Conservation (phyloP, 2,329 filamentous ascomycete species). For the Orbilia javanica region DNA sequence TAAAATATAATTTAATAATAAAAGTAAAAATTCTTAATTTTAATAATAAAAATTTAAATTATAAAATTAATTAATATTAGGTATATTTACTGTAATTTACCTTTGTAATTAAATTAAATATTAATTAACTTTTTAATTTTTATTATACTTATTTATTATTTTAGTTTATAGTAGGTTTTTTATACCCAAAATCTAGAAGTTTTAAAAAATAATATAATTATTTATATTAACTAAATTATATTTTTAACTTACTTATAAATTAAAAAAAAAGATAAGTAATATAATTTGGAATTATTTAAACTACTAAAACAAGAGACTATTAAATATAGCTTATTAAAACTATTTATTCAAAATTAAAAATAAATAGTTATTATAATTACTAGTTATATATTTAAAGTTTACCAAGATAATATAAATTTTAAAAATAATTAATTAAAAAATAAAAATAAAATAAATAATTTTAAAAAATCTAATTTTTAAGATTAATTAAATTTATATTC, state of each 20-base stretch:
- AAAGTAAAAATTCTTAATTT: background rate
- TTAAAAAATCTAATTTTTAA: slow-evolving; percentile 1
- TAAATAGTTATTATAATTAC: slow-evolving; percentile 4
- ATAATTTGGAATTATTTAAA: background rate
- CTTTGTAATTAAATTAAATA: background rate
- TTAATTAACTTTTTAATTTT: slow-evolving; percentile 25
- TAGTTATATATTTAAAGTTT: slow-evolving; percentile 1
- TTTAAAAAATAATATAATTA: background rate
- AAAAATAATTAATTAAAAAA: background rate
- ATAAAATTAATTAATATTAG: background rate
- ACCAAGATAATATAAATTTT: background rate
- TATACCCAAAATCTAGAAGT: background rate
- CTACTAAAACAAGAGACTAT: background rate
- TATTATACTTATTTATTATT: slow-evolving; percentile 2
- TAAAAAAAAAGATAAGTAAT: background rate
- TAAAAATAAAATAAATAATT: background rate
- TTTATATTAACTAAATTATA: background rate
- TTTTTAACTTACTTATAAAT: background rate
- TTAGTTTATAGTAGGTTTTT: background rate
- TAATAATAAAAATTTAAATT: background rate
- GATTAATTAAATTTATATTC: background rate
- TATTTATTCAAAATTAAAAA: background rate
- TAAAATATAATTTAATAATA: slow-evolving; percentile 15
- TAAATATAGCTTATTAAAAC: background rate
- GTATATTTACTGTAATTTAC: slow-evolving; percentile 8